Evolutionary conservation across 768 basidiomycete species (phyloP).

Genomic region (Leccinum subtestaceum): DNA sequence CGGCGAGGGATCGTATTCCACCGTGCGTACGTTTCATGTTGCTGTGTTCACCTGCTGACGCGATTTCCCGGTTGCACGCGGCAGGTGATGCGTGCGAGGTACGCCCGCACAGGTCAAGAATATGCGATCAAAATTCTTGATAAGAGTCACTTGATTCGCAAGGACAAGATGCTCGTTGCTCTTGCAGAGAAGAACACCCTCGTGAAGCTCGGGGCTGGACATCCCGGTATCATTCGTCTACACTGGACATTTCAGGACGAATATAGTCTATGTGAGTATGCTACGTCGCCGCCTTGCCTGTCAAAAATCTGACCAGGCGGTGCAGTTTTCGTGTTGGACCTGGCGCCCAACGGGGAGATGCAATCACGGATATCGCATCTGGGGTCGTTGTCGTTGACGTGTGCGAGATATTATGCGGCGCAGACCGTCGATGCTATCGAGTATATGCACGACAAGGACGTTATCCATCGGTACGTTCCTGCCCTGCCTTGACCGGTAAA

Average conservation of each 20-base stretch:
- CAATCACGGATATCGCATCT: conserved; percentile 67
- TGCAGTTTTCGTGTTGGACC: conserved; percentile 75
- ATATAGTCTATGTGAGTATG: conserved; percentile 72
- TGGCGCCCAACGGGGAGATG: conserved; percentile 75
- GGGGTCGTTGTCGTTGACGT: conserved; percentile 82
- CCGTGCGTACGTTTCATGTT: conserved; percentile 46
- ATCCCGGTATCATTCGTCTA: conserved; percentile 79
- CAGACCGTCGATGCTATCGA: conserved; percentile 86
- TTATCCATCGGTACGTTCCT: conserved; percentile 72
- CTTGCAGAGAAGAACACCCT: conserved; percentile 78
- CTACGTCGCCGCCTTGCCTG: background rate
- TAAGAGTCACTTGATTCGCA: conserved; percentile 77
- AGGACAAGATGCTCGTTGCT: conserved; percentile 77
- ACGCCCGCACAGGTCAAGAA: conserved; percentile 53
- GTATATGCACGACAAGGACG: conserved; percentile 87
- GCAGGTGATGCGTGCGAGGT: conserved; percentile 58
- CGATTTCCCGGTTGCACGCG: conserved; percentile 2
- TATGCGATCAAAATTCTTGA: conserved; percentile 83
- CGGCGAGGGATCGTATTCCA: conserved; percentile 82
- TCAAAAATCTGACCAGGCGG: conserved; percentile 5
- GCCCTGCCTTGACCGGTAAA: background rate
- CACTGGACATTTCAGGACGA: conserved; percentile 86
- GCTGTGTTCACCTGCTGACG: conserved; percentile 6
- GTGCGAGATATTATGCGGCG: conserved; percentile 82
- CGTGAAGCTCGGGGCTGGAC: conserved; percentile 57